Evolutionary conservation across 208 protist species (phyloP), one percentile per base, ranked within the genome.

Genomic region (Leishmania tarentolae): DNA sequence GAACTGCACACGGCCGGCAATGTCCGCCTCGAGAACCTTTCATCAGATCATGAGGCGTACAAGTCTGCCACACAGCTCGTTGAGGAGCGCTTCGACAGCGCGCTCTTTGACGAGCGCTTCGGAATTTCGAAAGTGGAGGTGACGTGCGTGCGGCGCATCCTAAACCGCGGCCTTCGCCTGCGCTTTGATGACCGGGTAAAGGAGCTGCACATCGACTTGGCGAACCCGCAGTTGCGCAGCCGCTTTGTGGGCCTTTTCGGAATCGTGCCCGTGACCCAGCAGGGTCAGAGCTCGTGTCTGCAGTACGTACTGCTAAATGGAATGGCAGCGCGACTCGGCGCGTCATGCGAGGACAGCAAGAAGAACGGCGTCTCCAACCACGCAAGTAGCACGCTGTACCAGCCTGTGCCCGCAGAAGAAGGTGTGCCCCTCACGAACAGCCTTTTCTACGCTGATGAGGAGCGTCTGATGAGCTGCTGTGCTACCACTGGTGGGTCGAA

Each of bases 1-100:
- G 97, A 98, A 83, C 84, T 98, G 15, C 77, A 97, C 75, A 97
- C 95, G 4, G 96, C 94, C 72, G 97, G 97, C 42, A 98, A 97
- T 78, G 90, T 98, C 37, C 90, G 95, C 9, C 80, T 98, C 2
- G 97, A 98, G 75, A 91, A 95, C 59, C 86, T 94, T 28, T 46
- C 31, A 42, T 57, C 84, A 17, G 72, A 81, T 19, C 81, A 86
- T n/a, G 94, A 97, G 61, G 84, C 88, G 88, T 97, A 86, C 87
- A 76, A 83, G 0, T 91, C 80, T 21, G 94, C 92, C 15, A 86
- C 82, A 24, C 93, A 95, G 42, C 80, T 98, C 17, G 21, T 98
- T 1, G 66, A 84, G 24, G 82, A 75, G 21, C 93, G 94, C 68
- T 98, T 98, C 84, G 86, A 92, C 74, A 50, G 59, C 1, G 56